Base-by-base conservation (phyloP, 495 filamentous ascomycete species). In the Xylaria telfairii region DNA sequence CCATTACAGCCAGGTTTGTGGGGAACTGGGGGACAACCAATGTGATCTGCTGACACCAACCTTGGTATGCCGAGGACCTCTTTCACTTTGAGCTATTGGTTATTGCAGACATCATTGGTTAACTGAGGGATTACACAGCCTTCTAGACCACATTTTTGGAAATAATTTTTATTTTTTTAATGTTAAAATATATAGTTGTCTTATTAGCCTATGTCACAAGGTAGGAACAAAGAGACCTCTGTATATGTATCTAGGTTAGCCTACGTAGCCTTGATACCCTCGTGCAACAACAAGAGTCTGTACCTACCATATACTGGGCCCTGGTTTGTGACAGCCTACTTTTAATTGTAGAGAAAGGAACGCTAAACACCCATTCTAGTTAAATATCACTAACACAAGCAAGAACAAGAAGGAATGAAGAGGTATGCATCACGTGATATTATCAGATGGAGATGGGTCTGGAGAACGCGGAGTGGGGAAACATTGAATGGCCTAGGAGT, bases 101-200 rank as follows among this genome's bases (percentile, higher is more conserved):
- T 32, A 8, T 6, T 17, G 56, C 30, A 59, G 56, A 21, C 10
- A 37, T n/a, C 42, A 65, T 51, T 65, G 39, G 62, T 51, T 12
- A 49, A n/a, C 62, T 65, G 62, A 65, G 62, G 62, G 62, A 46
- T 65, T 24, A 3, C 10, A 34, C 44, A 46, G 62, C 44, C 37
- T 49, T 1, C 62, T 51, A 65, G 62, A 26, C 8, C 62, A 65
- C 12, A 32, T 65, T 65, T 65, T 65, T 65, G 15, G 9, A n/a
- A 49, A 34, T 59, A 19, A 5, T 32, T 59, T 59, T 32, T 59
- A 5, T n/a, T n/a, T n/a, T n/a, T n/a, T n/a, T n/a, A n/a, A n/a
- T n/a, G n/a, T n/a, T n/a, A n/a, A n/a, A n/a, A n/a, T n/a, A n/a
- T n/a, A n/a, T n/a, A n/a, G n/a, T n/a, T n/a, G n/a, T n/a, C n/a